A percentile compares a stretch with the other conserved stretches of the same genome.
Evolutionary conservation across 768 basidiomycete genomes (phyloP).

Genomic region (Lentinula guzmanii): DNA sequence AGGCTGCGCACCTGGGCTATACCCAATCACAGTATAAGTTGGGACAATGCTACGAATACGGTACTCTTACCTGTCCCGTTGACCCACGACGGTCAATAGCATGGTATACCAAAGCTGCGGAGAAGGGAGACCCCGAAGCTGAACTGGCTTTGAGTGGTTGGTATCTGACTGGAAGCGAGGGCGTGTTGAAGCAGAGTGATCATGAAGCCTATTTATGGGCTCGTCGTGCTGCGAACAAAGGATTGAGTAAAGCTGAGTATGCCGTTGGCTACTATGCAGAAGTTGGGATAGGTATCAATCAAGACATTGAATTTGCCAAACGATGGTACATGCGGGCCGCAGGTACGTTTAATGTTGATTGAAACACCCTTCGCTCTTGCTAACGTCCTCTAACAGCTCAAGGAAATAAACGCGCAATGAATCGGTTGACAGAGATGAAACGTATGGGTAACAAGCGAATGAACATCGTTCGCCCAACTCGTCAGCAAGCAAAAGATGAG

Average conservation of each 20-base stretch:
- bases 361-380: not conserved
- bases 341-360: conserved; percentile 46
- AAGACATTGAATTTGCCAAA: conserved; percentile 93
- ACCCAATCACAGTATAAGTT: conserved; percentile 93
- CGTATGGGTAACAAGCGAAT: conserved; percentile 75
- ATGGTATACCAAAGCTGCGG: conserved; percentile 98
- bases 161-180: conserved; percentile 96
- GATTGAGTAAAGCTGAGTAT: conserved; percentile 94
- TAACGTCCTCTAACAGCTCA: conserved; percentile 53
- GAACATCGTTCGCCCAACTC: conserved; percentile 79
- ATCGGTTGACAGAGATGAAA: conserved; percentile 91
- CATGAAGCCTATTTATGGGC: conserved; percentile 99
- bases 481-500: conserved; percentile 91
- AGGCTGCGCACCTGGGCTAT: conserved; percentile 91
- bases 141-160: conserved; percentile 96
- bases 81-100: conserved; percentile 94
- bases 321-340: conserved; percentile 99
- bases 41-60: conserved; percentile 94
- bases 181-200: conserved; percentile 95
- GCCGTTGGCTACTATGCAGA: conserved; percentile 99
- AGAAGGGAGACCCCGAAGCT: conserved; percentile 92
- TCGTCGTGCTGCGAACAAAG: conserved; percentile 92
- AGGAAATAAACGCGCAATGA: conserved; percentile 98
- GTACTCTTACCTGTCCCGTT: conserved; percentile 79
- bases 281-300: conserved; percentile 95